phyloP scores from a whole-genome alignment of 306 rosid genomes.

The Dalbergia oliveri region DNA sequence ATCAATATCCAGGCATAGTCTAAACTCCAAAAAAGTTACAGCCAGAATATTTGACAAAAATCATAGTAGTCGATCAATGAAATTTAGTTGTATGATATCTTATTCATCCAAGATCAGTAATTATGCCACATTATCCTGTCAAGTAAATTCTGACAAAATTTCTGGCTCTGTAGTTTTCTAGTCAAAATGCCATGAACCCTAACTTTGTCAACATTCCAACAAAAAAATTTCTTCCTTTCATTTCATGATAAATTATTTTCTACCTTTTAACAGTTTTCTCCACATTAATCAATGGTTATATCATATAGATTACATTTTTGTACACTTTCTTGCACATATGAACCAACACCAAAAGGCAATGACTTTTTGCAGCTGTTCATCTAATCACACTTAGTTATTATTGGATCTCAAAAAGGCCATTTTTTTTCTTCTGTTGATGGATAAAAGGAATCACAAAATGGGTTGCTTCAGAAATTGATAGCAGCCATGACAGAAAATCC shows the following conservation, averaged over 20 bases:
- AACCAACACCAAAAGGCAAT: conserved; percentile 22
- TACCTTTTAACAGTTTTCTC: neutral
- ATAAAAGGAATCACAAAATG: neutral
- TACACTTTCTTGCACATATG: neutral
- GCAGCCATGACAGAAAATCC: conserved; percentile 18
- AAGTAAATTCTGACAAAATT: no score
- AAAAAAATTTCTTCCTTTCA: neutral
- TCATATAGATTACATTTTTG: neutral
- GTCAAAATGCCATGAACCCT: neutral
- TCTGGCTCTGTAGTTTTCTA: no score
- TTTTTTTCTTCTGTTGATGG: neutral
- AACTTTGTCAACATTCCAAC: neutral
- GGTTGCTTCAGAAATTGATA: conserved; percentile 1
- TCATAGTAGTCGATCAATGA: no score
- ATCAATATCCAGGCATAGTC: neutral
- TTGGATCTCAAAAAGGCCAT: neutral
- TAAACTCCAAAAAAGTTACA: no score
- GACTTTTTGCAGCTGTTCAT: conserved; percentile 1
- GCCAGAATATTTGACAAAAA: no score
- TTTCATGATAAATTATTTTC: neutral
- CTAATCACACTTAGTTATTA: conserved; percentile 14
- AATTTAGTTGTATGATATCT: no score
- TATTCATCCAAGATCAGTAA: no score
- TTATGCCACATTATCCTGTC: no score
- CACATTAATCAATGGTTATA: neutral